Base-by-base conservation (phyloP, 2,329 filamentous ascomycete genomes). In the Clonostachys chloroleuca region DNA sequence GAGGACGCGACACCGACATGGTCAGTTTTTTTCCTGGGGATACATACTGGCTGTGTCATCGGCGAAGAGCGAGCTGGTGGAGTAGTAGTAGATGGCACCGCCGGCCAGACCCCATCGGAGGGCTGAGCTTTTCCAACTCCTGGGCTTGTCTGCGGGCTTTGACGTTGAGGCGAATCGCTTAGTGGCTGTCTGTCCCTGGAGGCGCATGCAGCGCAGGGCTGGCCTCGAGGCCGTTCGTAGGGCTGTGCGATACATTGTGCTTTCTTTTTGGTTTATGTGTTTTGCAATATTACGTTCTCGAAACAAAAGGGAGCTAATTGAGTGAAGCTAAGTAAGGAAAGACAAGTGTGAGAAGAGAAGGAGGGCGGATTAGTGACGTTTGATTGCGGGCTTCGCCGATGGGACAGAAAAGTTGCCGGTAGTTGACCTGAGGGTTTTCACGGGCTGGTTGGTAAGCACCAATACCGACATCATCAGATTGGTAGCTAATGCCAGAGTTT, bases 31-130 rank as follows among this genome's bases (percentile, higher is more conserved):
- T 10, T n/a, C 30, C 30, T 13, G 37, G 37, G 13, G 12, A 17
- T 34, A 69, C 86, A 56, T 78, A 95, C 91, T 78, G 56, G 79
- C 69, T 35, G 84, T 80, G 66, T 95, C 86, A 59, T 96, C 89
- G 14, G 91, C 88, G 66, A 97, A 97, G 18, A 90, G 75, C 46
- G 84, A 80, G 60, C 86, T 92, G 8, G 91, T 96, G 73, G 91
- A 95, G 68, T 97, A 99, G 69, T 89, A 96, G 72, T 97, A 99
- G 44, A 97, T 72, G 42, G 86, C 83, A 17, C 79, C 89, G 49
- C 74, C 77, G 1, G 89, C 92, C 47, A 94, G 63, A 54, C 83
- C 89, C 81, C 90, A 86, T 72, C 92, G 80, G 58, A 81, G 64
- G 5, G 77, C 77, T 45, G 83, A 77, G 65, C 83, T 86, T 78